Evolutionary conservation across 2,329 filamentous ascomycete genomes (phyloP).

Genomic region (Aspergillus versicolor): DNA sequence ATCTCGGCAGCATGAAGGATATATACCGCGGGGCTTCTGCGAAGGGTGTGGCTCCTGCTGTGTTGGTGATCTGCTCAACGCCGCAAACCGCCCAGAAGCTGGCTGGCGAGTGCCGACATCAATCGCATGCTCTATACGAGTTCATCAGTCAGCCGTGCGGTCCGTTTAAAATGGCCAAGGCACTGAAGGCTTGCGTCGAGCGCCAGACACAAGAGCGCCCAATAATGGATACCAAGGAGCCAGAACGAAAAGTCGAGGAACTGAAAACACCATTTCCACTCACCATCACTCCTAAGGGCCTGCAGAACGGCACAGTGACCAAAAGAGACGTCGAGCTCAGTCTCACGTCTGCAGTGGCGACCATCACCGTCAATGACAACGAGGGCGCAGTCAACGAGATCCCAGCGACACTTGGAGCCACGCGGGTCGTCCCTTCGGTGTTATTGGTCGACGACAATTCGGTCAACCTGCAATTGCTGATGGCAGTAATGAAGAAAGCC

Average conservation of each 20-base stretch:
- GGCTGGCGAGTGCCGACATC: background rate
- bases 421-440: background rate
- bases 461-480: slow-evolving; percentile 11
- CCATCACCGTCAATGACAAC: background rate
- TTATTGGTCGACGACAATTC: slow-evolving; percentile 9
- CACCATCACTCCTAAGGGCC: background rate
- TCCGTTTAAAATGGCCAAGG: slow-evolving; percentile 4
- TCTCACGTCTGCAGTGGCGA: background rate
- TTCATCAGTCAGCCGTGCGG: slow-evolving; percentile 10
- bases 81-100: slow-evolving; percentile 4
- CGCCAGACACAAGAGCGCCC: background rate
- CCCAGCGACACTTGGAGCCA: background rate
- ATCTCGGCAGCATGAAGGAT: background rate
- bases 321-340: background rate
- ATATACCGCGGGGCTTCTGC: background rate
- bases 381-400: background rate
- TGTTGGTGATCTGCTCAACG: slow-evolving; percentile 6
- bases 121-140: background rate
- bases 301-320: background rate
- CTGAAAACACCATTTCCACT: background rate
- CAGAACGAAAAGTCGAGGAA: background rate
- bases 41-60: background rate
- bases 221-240: no score
- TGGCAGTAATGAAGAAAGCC: slow-evolving; percentile 11
- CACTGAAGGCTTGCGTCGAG: background rate